Evolutionary conservation across 1,139 yeast genomes (phyloP), one percentile per base, ranked within the genome.

Genomic region (Zygoascus sp.): DNA sequence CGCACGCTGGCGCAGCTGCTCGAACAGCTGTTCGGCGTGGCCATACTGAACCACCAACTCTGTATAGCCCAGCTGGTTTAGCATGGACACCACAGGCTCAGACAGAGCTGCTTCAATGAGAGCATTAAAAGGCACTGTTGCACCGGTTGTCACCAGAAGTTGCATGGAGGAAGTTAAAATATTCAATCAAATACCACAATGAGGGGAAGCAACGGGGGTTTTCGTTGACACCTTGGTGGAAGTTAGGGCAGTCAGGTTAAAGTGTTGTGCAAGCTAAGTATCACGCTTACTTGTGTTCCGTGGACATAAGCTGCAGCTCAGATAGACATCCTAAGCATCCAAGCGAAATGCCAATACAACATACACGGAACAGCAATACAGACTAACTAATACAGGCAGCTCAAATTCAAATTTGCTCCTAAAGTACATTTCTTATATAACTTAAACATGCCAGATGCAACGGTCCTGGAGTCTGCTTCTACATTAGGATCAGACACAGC

Each of bases 121-220:
- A 13, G 61, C 65, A 5, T 72, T 70, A 62, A 88, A 88, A 0
- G 95, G 84, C 10, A 83, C 87, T 0, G 96, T 87, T 1, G 95
- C 96, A 0, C 96, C 96, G 1, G 94, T 83, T 0, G 95, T 81
- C 8, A 84, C 79, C 36, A 82, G 66, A 1, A 77, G 62, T 15
- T 68, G 27, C 43, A 40, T 40, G 10, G 11, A 9, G 5, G 42
- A 27, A 34, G 15, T 17, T 9, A 17, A 11, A 30, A 30, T n/a
- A n/a, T n/a, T n/a, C n/a, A n/a, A n/a, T n/a, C n/a, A n/a, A n/a
- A n/a, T n/a, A n/a, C n/a, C n/a, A n/a, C n/a, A n/a, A n/a, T n/a
- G n/a, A n/a, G n/a, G n/a, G n/a, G n/a, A n/a, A n/a, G n/a, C n/a
- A n/a, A n/a, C n/a, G n/a, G n/a, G n/a, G n/a, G n/a, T n/a, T n/a